Conservation (phyloP, 2,329 filamentous ascomycete genomes). For the Arthrobotrys musiformis region DNA sequence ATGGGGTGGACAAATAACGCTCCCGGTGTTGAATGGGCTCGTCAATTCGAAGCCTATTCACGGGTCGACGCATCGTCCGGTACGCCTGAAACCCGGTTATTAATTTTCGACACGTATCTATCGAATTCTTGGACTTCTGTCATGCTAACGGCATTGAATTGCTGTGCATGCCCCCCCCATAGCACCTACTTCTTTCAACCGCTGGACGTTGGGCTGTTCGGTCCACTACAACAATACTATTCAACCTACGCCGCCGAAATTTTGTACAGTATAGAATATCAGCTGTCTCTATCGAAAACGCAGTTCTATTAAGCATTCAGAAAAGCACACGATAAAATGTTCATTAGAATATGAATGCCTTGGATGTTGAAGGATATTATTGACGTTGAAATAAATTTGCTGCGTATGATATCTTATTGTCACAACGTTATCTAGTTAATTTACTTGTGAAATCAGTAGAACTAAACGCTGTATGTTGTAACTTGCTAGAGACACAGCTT, state of each 20-base stretch:
- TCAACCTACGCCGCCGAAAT: no score
- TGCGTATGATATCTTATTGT: background rate
- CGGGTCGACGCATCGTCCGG: background rate
- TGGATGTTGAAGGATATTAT: no score
- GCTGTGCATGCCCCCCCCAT: background rate
- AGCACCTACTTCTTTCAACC: background rate
- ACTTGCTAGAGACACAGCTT: background rate
- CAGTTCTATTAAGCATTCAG: no score
- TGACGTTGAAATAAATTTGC: background rate
- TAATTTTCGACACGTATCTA: background rate
- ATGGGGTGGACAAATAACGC: background rate
- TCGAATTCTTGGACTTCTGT: background rate
- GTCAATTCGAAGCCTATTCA: background rate
- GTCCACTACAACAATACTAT: no score
- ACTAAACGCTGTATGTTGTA: no score
- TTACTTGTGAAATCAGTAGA: background rate
- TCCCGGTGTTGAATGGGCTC: background rate
- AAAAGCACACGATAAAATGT: no score
- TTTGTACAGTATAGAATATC: no score
- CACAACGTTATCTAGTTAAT: background rate
- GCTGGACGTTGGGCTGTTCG: background rate
- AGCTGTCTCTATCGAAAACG: no score
- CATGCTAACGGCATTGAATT: background rate
- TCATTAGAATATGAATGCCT: no score
- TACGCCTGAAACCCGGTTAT: background rate